A percentile compares a stretch with the other conserved stretches of the same genome.
Conservation (phyloP, 1,284 basidiomycete species). For the Boletus semigastroideus region DNA sequence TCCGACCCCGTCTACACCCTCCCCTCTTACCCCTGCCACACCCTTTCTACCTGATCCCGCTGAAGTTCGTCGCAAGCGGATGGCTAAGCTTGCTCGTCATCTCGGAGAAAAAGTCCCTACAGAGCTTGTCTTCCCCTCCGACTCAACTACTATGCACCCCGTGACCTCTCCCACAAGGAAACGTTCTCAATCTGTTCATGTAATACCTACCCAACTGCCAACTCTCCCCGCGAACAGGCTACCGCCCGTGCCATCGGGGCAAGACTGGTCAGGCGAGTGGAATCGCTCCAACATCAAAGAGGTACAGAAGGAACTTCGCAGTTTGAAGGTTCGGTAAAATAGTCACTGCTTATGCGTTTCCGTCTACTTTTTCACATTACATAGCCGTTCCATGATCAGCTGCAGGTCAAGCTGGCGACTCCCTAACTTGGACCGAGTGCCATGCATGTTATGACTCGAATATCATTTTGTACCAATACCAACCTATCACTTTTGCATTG, state of each 20-base stretch:
- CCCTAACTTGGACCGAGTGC: background rate
- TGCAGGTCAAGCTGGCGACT: constrained; percentile 17
- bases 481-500: constrained; percentile 6
- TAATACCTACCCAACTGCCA: background rate
- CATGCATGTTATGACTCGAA: constrained; percentile 2
- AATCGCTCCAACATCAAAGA: constrained; percentile 31
- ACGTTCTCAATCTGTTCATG: constrained; percentile 18
- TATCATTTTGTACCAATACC: constrained; percentile 13
- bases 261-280: constrained; percentile 35
- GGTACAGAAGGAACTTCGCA: constrained; percentile 32
- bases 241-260: background rate
- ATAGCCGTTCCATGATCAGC: background rate
- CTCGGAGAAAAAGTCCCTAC: constrained; percentile 44
- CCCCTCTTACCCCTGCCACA: constrained; percentile 18
- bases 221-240: background rate
- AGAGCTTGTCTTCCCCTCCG: constrained; percentile 35
- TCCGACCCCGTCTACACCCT: constrained; percentile 16
- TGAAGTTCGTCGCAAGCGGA: constrained; percentile 36
- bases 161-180: background rate
- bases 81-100: constrained; percentile 44
- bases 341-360: background rate
- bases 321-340: constrained; percentile 18
- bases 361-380: background rate
- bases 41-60: constrained; percentile 21
- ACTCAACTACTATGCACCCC: constrained; percentile 9